phyloP scores from a whole-genome alignment of 164 flowering plant genomes.

The Saururus chinensis region DNA sequence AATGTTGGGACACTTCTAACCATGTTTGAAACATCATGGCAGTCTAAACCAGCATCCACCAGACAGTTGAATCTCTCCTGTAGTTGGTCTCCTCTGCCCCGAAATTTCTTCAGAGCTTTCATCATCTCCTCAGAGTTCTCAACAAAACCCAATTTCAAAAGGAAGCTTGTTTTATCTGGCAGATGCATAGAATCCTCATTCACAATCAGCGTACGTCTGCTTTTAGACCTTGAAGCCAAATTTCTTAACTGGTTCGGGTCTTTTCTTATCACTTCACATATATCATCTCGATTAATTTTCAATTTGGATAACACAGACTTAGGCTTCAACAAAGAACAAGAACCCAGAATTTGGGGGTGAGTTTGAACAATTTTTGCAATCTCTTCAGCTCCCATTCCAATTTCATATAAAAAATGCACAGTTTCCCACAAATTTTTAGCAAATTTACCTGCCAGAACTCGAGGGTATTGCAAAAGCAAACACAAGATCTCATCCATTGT shows the following conservation, averaged over 20 bases:
- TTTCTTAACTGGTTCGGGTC: conserved; percentile 44
- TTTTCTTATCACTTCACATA: conserved; percentile 35
- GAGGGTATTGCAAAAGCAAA: conserved; percentile 38
- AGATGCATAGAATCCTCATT: conserved; percentile 12
- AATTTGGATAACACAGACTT: conserved; percentile 20
- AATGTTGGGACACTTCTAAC: conserved; percentile 44
- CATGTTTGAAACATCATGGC: conserved; percentile 36
- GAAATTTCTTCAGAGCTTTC: conserved; percentile 36
- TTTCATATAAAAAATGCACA: conserved; percentile 28
- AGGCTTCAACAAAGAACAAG: conserved; percentile 32
- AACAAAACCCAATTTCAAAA: conserved; percentile 41
- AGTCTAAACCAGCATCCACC: conserved; percentile 46
- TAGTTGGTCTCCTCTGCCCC: conserved; percentile 52
- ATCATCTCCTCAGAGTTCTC: conserved; percentile 43
- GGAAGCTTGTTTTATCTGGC: conserved; percentile 35
- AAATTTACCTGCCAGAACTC: conserved; percentile 26
- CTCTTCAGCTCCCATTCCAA: conserved; percentile 39
- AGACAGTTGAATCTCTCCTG: conserved; percentile 63
- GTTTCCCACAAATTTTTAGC: conserved; percentile 31
- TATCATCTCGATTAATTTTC: conserved; percentile 31
- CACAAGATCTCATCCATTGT: conserved; percentile 16
- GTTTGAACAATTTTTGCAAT: conserved; percentile 30
- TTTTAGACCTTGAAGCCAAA: conserved; percentile 32
- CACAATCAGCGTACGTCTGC: conserved; percentile 21
- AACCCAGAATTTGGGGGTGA: conserved; percentile 35